A percentile compares a stretch with the other conserved stretches of the same genome.
These are phyloP conservation scores for Pholiota molesta DNA, from an alignment of 768 basidiomycete species.

Conservation along the genomic window DNA sequence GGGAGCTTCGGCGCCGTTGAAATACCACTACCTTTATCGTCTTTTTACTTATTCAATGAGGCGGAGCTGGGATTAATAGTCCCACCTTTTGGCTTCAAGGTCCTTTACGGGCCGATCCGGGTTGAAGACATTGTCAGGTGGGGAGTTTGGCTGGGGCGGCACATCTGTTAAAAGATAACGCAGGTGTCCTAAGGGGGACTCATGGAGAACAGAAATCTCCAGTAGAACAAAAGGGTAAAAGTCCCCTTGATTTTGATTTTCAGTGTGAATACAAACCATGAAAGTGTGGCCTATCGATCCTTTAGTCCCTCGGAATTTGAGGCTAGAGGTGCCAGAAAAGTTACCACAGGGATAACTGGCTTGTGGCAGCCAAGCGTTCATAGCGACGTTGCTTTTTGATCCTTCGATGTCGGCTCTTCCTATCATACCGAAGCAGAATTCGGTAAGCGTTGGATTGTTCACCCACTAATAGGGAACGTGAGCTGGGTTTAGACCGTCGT, in stretches of 20 bases:
- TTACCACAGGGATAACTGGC: slow-evolving; percentile 81
- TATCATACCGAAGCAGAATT: slow-evolving; percentile 83
- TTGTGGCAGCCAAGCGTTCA: slow-evolving; percentile 84
- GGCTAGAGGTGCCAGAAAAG: slow-evolving; percentile 83
- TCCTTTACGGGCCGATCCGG: slow-evolving; percentile 68
- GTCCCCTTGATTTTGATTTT: slow-evolving; percentile 83
- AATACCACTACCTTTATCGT: slow-evolving; percentile 76
- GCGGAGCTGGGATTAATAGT: slow-evolving; percentile 58
- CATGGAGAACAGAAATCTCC: slow-evolving; percentile 80
- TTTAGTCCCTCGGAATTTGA: slow-evolving; percentile 80
- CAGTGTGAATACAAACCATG: slow-evolving; percentile 82
- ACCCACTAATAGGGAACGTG: slow-evolving; percentile 74
- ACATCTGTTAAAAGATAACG: slow-evolving; percentile 82
- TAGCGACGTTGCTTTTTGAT: slow-evolving; percentile 85
- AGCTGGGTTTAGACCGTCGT: slow-evolving; percentile 84
- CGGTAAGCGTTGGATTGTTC: slow-evolving; percentile 82
- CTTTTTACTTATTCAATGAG: slow-evolving; percentile 44
- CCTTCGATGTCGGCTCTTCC: slow-evolving; percentile 83
- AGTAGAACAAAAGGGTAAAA: slow-evolving; percentile 83
- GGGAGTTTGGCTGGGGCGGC: slow-evolving; percentile 83
- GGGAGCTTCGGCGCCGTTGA: slow-evolving; percentile 78
- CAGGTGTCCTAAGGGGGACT: slow-evolving; percentile 82
- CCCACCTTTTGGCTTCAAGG: slow-evolving; percentile 74
- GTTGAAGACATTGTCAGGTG: slow-evolving; percentile 80
- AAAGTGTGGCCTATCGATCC: slow-evolving; percentile 86